These are phyloP conservation scores for Patellaria atrata DNA, from an alignment of 495 filamentous ascomycete species.

Conservation along the genomic window DNA sequence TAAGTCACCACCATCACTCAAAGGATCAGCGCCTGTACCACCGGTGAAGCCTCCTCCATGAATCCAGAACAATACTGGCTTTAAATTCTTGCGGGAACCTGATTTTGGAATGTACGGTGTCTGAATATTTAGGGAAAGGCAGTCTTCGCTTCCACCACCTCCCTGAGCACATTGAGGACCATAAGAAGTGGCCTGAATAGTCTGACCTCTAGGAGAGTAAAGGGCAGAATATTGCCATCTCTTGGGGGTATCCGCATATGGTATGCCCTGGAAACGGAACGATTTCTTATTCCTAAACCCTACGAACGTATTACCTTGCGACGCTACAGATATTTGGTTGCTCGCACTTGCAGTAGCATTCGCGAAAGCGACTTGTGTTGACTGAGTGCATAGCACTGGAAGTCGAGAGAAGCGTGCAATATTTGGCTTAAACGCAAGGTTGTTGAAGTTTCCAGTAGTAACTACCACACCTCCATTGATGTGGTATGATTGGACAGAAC, in stretches of 20 bases:
- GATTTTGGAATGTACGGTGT: conserved; percentile 30
- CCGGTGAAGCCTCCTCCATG: conserved; percentile 35
- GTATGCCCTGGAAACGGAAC: conserved; percentile 39
- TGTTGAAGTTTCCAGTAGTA: conserved; percentile 11
- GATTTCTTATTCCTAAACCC: conserved; percentile 39
- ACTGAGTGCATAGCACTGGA: conserved; percentile 33
- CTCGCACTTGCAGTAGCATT: conserved; percentile 15
- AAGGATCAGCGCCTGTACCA: conserved; percentile 27
- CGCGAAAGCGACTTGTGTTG: conserved; percentile 15
- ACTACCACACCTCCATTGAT: conserved; percentile 27
- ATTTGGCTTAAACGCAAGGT: conserved; percentile 12
- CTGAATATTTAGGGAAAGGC: conserved; percentile 33
- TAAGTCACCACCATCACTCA: conserved; percentile 27
- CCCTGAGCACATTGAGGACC: conserved; percentile 33
- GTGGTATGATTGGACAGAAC: conserved; percentile 26
- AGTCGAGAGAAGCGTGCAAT: conserved; percentile 18
- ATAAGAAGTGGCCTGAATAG: conserved; percentile 31
- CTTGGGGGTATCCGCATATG: conserved; percentile 34
- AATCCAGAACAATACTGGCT: conserved; percentile 35
- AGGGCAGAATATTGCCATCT: conserved; percentile 34
- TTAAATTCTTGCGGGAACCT: conserved; percentile 19
- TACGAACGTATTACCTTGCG: conserved; percentile 27
- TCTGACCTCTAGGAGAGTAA: conserved; percentile 30
- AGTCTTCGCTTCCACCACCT: conserved; percentile 31
- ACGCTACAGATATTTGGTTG: conserved; percentile 24